phyloP scores from a whole-genome alignment of 108 stramenopile species.

The Phaeodactylum tricornutum region DNA sequence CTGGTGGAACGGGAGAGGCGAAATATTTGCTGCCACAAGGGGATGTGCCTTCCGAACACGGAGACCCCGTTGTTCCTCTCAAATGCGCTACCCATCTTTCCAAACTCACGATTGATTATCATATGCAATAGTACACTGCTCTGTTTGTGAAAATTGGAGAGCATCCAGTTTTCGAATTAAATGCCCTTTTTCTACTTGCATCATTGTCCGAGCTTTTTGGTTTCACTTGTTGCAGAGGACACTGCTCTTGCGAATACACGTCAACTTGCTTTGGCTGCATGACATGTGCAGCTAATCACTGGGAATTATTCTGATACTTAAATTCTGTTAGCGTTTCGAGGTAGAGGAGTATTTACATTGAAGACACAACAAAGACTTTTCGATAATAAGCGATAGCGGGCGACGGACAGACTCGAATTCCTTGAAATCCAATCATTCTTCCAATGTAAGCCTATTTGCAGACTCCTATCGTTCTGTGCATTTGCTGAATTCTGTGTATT shows the following conservation, averaged over 20 bases:
- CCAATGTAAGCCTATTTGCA: neutral
- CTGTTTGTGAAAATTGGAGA: neutral
- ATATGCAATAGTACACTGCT: conserved; percentile 11
- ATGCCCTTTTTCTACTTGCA: too few relatives aligned
- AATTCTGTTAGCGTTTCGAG: too few relatives aligned
- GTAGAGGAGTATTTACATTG: too few relatives aligned
- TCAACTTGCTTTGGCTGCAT: too few relatives aligned
- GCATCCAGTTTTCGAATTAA: neutral
- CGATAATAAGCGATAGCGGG: too few relatives aligned
- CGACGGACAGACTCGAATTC: neutral
- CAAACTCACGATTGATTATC: conserved; percentile 22
- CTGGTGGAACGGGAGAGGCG: conserved; percentile 36
- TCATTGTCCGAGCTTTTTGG: too few relatives aligned
- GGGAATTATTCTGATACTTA: too few relatives aligned
- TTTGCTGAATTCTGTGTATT: neutral
- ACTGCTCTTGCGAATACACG: neutral
- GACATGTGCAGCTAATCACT: too few relatives aligned
- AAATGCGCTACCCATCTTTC: conserved; percentile 40
- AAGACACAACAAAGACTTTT: too few relatives aligned
- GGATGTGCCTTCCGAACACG: conserved; percentile 39
- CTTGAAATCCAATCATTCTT: neutral
- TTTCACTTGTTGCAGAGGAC: too few relatives aligned
- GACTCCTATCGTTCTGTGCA: neutral
- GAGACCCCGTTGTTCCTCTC: conserved; percentile 51
- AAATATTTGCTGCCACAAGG: conserved; percentile 41